Base-by-base conservation (phyloP, 371 early-diverging fungal genomes). In the Neoconidiobolus thromboides region DNA sequence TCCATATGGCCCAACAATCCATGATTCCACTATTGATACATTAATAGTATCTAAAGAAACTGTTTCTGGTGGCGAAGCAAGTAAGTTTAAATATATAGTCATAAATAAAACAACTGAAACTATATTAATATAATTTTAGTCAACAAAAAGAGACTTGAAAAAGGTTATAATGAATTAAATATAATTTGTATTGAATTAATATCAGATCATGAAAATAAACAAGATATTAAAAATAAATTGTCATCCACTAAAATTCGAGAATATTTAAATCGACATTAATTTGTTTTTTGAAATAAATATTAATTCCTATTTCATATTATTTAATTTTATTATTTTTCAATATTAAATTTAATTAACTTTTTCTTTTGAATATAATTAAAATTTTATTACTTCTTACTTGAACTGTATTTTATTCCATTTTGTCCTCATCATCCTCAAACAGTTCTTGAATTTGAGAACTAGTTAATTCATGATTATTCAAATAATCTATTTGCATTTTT, bases 21-120 rank as follows among this genome's bases (percentile, higher is more conserved):
- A 78, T 0, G 89, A 88, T 50, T 64, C 81, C 0, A 69, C 76
- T 0, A 74, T 94, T 37, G 76, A 84, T 54, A 89, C 85, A 0
- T 65, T 96, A 14, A 90, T 91, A 6, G 88, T 87, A n/a, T 91
- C 93, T 3, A 70, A 76, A 38, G 97, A 96, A 64, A 95, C 97
- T 0, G 60, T 77, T 43, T 65, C 70, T 7, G 93, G 92, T 9
- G 88, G 89, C 12, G 73, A 83, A 7, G 26, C 40, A 55, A 40
- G 55, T 55, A 55, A 55, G 26, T 51, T n/a, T 51, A 9, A 36
- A 51, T 51, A 6, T 9, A 36, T 51, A 47, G 10, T 12, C 10
- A 47, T 51, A 51, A 51, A 6, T 6, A 55, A 10, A 37, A 14
- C 12, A 6, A 40, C 1, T 55, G 9, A 10, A 5, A 55, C 40